Evolutionary conservation across 257 asterid species (phyloP), one percentile per base, ranked within the genome.

Genomic region (Buddleja alternifolia): DNA sequence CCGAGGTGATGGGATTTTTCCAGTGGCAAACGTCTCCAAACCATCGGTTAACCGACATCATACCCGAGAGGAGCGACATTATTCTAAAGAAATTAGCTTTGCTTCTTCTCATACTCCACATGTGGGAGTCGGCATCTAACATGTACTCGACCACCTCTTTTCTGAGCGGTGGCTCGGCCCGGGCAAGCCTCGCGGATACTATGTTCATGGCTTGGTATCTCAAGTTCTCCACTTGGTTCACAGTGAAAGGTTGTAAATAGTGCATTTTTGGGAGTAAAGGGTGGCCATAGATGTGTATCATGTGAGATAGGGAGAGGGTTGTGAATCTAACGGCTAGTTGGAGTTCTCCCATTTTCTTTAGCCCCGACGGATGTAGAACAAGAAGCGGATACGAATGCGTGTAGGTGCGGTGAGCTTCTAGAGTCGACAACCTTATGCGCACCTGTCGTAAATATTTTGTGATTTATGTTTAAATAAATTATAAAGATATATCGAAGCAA

Each of bases 81-180:
- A 90, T 75, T 45, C 96, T 39, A 66, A 85, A 85, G 83, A 87
- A 87, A 60, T 85, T 85, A 7, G 91, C 95, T 59, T 87, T 90
- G 80, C 96, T 90, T 70, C 93, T 61, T 63, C 96, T 78, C 95
- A 90, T 85, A 46, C 95, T 87, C 93, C 95, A 90, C 87, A 87
- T 80, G 76, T 87, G 95, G 10, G 89, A 90, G 16, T 83, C 89
- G 5, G 84, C 92, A 56, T 87, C 96, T 14, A 89, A 53, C 96
- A 87, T 87, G 76, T 77, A 87, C 70, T 89, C 92, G 23, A 89
- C 92, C 37, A 85, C 89, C 29, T 89, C 96, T 62, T 83, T 89
- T 53, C 95, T 73, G 16, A 89, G 79, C 0, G 96, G 95, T 10
- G 95, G 96, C 59, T 89, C 96, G 1, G 95, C 92, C 19, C 95